Evolutionary conservation across 345 rosid genomes (phyloP).

Genomic region (Diplotaxis tenuifolia): DNA sequence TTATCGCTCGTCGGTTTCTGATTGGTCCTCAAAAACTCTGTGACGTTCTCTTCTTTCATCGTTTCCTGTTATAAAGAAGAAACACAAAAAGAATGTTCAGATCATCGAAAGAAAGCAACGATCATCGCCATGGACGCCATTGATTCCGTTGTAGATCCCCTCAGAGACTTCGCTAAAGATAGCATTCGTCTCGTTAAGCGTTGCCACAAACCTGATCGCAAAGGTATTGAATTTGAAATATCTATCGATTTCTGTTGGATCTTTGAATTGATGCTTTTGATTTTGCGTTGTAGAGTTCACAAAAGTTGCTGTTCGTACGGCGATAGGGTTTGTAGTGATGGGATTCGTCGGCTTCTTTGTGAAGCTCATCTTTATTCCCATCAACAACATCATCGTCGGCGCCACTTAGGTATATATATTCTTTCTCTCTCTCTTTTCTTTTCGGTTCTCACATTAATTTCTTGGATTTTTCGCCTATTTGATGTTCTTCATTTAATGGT

Average conservation of each 20-base stretch:
- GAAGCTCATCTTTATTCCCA: slow-evolving; percentile 73
- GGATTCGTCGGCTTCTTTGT: slow-evolving; percentile 81
- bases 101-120: not conserved
- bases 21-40: not conserved
- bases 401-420: slow-evolving; percentile 39
- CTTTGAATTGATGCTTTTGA: not conserved
- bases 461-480: no score
- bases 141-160: slow-evolving; percentile 70
- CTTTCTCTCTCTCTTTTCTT: no score
- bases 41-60: slow-evolving; percentile 10
- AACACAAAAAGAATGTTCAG: not conserved
- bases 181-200: slow-evolving; percentile 76
- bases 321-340: slow-evolving; percentile 82
- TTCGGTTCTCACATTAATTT: no score
- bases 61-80: not conserved
- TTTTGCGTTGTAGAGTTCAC: slow-evolving; percentile 50
- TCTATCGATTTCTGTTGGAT: not conserved
- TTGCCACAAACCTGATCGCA: slow-evolving; percentile 80
- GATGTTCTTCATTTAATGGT: no score
- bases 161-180: slow-evolving; percentile 76
- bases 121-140: slow-evolving; percentile 62
- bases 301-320: slow-evolving; percentile 78
- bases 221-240: slow-evolving; percentile 4
- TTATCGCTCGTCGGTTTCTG: not conserved
- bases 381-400: slow-evolving; percentile 62